A percentile compares a stretch with the other conserved stretches of the same genome.
Evolutionary conservation across 768 basidiomycete species (phyloP).

Genomic region (Clitopilus passeckerianus): DNA sequence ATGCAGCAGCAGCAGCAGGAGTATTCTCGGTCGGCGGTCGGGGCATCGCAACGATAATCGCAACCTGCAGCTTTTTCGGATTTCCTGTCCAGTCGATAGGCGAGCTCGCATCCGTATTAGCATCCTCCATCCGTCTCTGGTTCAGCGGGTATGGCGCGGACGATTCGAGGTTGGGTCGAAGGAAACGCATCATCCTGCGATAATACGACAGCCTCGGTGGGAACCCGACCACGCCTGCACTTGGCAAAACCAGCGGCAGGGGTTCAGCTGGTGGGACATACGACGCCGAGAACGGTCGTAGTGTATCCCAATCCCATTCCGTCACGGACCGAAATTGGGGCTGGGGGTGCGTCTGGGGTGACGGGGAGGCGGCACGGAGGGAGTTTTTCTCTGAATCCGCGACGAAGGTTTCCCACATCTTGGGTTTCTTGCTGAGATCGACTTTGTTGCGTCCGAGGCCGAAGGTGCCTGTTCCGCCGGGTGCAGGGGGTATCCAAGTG

Average conservation of each 20-base stretch:
- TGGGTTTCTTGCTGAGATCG: constrained; percentile 42
- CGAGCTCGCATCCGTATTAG: background rate
- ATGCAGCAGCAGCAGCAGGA: background rate
- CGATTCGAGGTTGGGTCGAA: background rate
- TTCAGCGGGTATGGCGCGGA: background rate
- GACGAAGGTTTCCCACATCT: constrained; percentile 42
- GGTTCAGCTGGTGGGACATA: constrained; percentile 14
- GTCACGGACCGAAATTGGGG: constrained; percentile 8
- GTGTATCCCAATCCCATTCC: constrained; percentile 27
- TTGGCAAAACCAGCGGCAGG: background rate
- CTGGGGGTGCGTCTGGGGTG: background rate
- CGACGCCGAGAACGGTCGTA: constrained; percentile 26
- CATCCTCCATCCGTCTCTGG: background rate
- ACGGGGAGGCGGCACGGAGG: background rate
- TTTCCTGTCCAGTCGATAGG: constrained; percentile 4
- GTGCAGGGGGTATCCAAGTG: constrained; percentile 46
- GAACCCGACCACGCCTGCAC: background rate
- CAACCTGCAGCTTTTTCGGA: constrained; percentile 18
- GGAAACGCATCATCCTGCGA: background rate
- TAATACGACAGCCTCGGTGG: background rate
- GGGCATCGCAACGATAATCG: constrained; percentile 30
- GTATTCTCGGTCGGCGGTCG: constrained; percentile 3
- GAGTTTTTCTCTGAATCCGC: background rate
- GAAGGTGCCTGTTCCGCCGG: constrained; percentile 9
- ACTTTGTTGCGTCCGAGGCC: constrained; percentile 17